Evolutionary conservation across 2,329 filamentous ascomycete species (phyloP), one percentile per base, ranked within the genome.

Genomic region (Curvularia spicifera): DNA sequence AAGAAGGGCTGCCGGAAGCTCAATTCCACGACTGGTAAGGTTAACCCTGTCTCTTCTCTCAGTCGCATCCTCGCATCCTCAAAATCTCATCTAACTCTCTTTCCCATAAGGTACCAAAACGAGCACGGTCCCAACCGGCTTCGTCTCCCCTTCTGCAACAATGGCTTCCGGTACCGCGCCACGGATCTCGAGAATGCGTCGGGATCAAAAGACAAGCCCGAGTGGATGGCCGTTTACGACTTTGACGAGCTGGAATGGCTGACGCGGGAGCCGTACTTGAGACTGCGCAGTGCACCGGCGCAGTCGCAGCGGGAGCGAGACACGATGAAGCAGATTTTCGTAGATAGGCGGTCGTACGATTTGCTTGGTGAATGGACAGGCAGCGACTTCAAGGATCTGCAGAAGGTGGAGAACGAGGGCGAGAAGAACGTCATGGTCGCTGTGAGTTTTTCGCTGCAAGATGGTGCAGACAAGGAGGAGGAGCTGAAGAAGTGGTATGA

Each of bases 51-150:
- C 29, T 31, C 9, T 8, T 12, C 29, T 40, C 37, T 12, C 57
- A 72, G 70, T 15, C 57, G 65, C 8, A 64, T 69, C 29, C 59
- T 72, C 3, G 62, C 59, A 7, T 54, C 57, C 10, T 67, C 62
- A 35, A 52, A 46, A 42, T 56, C 51, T 3, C 53, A 57, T 48
- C 64, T 71, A 39, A 67, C 53, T 26, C 91, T 57, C 6, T 43
- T 40, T 8, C 28, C 55, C 20, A 35, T 20, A 43, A 73, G 71
- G 71, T 96, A 96, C 81, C 93, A 96, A 80, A 95, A 93, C 77
- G 92, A 96, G 80, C 92, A 96, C 79, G 92, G 92, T 53, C 92
- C 92, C 18, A 86, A 88, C 15, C 89, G 92, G 47, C 84, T 96
- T 6, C 89, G 91, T 48, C 80, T 96, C 13, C 86, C 90, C 4